Percentiles rank a stretch among this genome's conserved stretches.
phyloP scores from a whole-genome alignment of 176 grass and related monocot species.

The Pontederia paniculata region DNA sequence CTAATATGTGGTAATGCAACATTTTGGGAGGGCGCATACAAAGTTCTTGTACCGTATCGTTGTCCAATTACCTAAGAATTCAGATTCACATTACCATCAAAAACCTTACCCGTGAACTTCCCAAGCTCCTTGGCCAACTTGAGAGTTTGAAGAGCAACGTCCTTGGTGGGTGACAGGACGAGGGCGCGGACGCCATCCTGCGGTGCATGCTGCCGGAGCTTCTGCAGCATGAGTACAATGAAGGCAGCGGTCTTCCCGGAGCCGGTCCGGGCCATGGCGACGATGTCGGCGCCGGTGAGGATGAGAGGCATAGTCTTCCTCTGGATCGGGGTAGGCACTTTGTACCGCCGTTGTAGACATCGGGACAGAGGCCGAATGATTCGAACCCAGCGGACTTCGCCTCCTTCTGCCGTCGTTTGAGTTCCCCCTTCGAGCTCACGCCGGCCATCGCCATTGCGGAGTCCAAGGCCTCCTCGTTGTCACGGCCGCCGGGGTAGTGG shows the following conservation, averaged over 20 bases:
- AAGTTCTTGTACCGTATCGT: too few species aligned
- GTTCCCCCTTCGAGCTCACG: constrained; percentile 17
- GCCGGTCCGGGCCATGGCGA: constrained; percentile 87
- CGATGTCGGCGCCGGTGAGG: constrained; percentile 64
- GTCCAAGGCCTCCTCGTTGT: background rate
- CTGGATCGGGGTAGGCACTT: constrained; percentile 95
- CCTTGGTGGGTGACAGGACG: constrained; percentile 82
- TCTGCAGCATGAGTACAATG: constrained; percentile 87
- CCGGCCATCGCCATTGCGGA: constrained; percentile 11
- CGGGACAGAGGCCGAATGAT: constrained; percentile 69
- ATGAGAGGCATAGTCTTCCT: constrained; percentile 89
- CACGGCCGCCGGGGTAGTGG: too few species aligned
- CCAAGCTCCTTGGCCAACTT: constrained; percentile 87
- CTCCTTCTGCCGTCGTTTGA: constrained; percentile 25
- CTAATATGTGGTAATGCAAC: too few species aligned
- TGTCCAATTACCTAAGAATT: too few species aligned
- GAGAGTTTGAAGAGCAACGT: constrained; percentile 86
- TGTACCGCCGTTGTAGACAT: constrained; percentile 68
- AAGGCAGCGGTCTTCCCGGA: constrained; percentile 95
- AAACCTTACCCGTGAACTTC: constrained; percentile 52
- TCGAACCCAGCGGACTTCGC: constrained; percentile 87
- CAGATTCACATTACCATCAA: background rate
- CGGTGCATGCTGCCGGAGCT: constrained; percentile 60
- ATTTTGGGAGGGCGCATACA: too few species aligned
- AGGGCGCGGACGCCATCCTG: constrained; percentile 70